Evolutionary conservation across 2,329 filamentous ascomycete genomes (phyloP).

Genomic region (Penicillium sp.): DNA sequence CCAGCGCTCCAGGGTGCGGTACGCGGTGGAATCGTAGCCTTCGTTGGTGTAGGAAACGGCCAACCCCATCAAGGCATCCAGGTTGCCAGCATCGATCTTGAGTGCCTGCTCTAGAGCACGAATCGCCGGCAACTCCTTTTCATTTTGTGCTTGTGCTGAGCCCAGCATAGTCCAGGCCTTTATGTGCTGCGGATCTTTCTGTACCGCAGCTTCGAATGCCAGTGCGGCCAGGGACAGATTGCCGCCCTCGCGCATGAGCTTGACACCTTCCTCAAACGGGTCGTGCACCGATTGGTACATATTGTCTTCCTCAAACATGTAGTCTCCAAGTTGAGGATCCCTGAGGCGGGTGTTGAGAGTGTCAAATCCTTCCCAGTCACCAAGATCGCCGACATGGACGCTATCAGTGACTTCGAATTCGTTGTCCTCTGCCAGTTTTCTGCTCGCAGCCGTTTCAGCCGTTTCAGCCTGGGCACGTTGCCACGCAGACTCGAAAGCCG

Average conservation of each 20-base stretch:
- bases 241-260: constrained; percentile 87
- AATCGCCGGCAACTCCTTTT: constrained; percentile 95
- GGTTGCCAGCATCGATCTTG: constrained; percentile 78
- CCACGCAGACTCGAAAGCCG: constrained; percentile 79
- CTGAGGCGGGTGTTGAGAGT: constrained; percentile 60
- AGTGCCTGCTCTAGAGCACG: constrained; percentile 86
- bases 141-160: constrained; percentile 91
- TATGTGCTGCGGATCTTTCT: constrained; percentile 79
- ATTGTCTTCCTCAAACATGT: constrained; percentile 93
- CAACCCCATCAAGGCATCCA: constrained; percentile 86
- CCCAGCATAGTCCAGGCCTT: constrained; percentile 93
- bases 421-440: constrained; percentile 61
- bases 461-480: constrained; percentile 44
- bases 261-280: constrained; percentile 86
- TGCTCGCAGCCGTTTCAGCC: constrained; percentile 37
- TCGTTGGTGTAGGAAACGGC: constrained; percentile 98
- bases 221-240: constrained; percentile 90
- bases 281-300: constrained; percentile 74
- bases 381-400: constrained; percentile 62
- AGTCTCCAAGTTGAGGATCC: constrained; percentile 77
- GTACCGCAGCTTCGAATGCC: constrained; percentile 91
- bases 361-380: constrained; percentile 75
- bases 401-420: constrained; percentile 44
- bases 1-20: constrained; percentile 94
- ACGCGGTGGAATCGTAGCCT: constrained; percentile 94